Evolutionary conservation across 148 eudicot species (phyloP), one percentile per base, ranked within the genome.

Genomic region (Simmondsia chinensis): DNA sequence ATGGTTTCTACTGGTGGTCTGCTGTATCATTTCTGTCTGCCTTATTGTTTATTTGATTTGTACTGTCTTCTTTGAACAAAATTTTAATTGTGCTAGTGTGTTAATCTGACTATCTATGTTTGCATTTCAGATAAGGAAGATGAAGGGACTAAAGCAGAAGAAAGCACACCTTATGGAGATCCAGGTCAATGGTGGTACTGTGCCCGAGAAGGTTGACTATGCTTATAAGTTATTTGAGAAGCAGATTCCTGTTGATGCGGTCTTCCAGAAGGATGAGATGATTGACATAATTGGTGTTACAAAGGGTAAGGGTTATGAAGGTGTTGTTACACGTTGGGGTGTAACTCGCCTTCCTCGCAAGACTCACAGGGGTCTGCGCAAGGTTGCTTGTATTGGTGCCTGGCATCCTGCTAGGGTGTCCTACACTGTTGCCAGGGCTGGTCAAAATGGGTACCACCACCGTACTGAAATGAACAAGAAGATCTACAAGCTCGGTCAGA

Each of bases 341-440:
- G 88, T 83, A 4, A 79, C 88, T 7, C 80, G 88, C 44, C 87
- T 83, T 47, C 94, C 94, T 5, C 81, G 94, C 10, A 83, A 80
- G 69, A 83, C 94, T 48, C 94, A 83, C 61, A 72, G 94, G 56
- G 94, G 87, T 50, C 77, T 83, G n/a, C 66, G 94, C 1, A 83
- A 83, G 70, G 94, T 83, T 9, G 89, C 83, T 41, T 80, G 89
- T 76, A 76, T 80, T 46, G 89, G 80, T 19, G 89, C 83, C 2
- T 80, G 94, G 94, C 88, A 83, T 41, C 94, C 94, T 42, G 94
- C 94, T 50, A 60, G 94, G 29, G 94, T 83, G 36, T 83, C 88
- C 14, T 83, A 73, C 66, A 80, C 94, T 18, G 88, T 83, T 57
- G 88, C 88, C 9, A 62, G 75, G 47, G 75, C 75, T 54, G 75